Evolutionary conservation across 2,329 filamentous ascomycete species (phyloP).

Genomic region (Teratosphaeria destructans): DNA sequence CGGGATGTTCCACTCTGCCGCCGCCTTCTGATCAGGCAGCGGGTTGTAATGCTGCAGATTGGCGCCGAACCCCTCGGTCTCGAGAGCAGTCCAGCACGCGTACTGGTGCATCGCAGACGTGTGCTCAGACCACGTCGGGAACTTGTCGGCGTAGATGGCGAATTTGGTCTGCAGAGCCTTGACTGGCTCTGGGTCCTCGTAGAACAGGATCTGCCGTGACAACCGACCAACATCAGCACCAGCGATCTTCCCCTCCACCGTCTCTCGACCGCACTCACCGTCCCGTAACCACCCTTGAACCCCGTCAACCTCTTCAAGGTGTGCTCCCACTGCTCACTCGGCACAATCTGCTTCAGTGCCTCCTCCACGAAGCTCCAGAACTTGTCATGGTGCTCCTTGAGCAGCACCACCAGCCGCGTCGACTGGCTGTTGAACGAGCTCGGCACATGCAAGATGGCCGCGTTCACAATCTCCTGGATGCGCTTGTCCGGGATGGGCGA

Average conservation of each 20-base stretch:
- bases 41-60: conserved; percentile 95
- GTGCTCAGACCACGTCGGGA: conserved; percentile 66
- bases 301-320: conserved; percentile 41
- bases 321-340: conserved; percentile 50
- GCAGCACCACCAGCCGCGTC: conserved; percentile 65
- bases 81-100: conserved; percentile 69
- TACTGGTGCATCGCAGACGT: conserved; percentile 74
- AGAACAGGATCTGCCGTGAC: conserved; percentile 62
- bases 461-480: conserved; percentile 52
- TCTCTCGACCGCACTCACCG: conserved; percentile 43
- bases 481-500: conserved; percentile 61
- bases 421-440: conserved; percentile 84
- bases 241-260: not conserved
- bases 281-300: conserved; percentile 66
- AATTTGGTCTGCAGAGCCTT: conserved; percentile 57
- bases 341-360: conserved; percentile 57
- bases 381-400: conserved; percentile 74
- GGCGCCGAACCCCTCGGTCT: conserved; percentile 72
- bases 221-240: not conserved
- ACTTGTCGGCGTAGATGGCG: conserved; percentile 66
- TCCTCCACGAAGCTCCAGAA: conserved; percentile 69
- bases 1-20: conserved; percentile 59
- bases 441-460: conserved; percentile 58
- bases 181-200: conserved; percentile 63
- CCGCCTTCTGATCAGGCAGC: conserved; percentile 63